A percentile compares a stretch with the other conserved stretches of the same genome.
Evolutionary conservation across 2,329 filamentous ascomycete genomes (phyloP).

Genomic region (Xylaria hypoxylon): DNA sequence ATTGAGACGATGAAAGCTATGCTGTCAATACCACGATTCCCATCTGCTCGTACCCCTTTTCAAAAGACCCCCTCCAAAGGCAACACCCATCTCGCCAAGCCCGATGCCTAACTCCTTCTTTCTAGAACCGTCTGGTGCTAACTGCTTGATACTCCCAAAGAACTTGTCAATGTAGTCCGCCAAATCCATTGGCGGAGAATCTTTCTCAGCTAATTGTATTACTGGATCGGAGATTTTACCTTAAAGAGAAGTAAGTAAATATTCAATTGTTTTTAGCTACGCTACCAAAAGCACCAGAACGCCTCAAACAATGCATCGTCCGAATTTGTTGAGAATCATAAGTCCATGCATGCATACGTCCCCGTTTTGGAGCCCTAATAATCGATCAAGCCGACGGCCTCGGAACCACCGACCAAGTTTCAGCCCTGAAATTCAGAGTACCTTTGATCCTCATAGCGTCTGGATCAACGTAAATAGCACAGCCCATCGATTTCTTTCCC

Average conservation of each 20-base stretch:
- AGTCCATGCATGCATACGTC: background rate
- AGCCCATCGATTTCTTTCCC: slow-evolving; percentile 11
- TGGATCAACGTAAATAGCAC: slow-evolving; percentile 8
- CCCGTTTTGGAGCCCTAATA: background rate
- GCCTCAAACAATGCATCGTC: background rate
- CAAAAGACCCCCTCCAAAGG: background rate
- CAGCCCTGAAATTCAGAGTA: slow-evolving; percentile 11
- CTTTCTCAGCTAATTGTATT: slow-evolving; percentile 40
- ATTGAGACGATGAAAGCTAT: background rate
- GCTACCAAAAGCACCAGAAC: background rate
- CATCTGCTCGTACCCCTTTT: slow-evolving; percentile 7
- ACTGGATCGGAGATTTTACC: too few relatives aligned
- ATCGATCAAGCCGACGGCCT: background rate
- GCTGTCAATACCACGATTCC: background rate
- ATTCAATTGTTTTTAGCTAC: background rate
- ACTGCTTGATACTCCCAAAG: slow-evolving; percentile 45
- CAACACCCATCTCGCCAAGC: slow-evolving; percentile 39
- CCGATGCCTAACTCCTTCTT: slow-evolving; percentile 50
- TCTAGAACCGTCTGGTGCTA: slow-evolving; percentile 28
- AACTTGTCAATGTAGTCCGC: slow-evolving; percentile 50
- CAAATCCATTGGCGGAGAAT: slow-evolving; percentile 48
- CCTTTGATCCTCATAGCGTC: slow-evolving; percentile 7
- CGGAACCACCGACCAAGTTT: slow-evolving; percentile 16
- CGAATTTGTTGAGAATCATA: background rate
- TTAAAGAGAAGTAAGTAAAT: too few relatives aligned